These are phyloP conservation scores for Pouteria campechiana DNA, from an alignment of 179 eudicot species.

Conservation along the genomic window DNA sequence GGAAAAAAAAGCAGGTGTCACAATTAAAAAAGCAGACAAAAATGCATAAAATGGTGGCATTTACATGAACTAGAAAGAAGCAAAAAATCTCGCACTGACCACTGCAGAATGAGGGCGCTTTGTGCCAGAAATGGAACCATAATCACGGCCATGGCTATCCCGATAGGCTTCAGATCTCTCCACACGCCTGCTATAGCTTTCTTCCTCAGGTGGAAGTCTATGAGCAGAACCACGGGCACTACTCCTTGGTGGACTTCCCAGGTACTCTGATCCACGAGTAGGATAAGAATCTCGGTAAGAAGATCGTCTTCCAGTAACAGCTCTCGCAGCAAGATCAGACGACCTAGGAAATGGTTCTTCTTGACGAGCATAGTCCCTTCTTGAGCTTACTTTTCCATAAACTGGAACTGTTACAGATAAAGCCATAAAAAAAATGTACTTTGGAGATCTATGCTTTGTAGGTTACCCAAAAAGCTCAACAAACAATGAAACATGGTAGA, in stretches of 20 bases:
- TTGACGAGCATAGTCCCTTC: neutral
- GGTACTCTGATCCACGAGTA: neutral
- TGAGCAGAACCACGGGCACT: neutral
- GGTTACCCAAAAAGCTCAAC: no score
- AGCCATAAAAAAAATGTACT: neutral
- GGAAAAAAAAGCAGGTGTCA: neutral
- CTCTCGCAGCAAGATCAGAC: slow-evolving; percentile 1
- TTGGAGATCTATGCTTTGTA: no score
- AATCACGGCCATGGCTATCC: neutral
- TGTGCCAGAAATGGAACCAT: neutral
- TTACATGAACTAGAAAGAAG: no score
- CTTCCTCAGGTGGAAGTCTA: neutral
- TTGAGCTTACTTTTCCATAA: neutral
- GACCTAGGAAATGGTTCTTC: slow-evolving; percentile 1
- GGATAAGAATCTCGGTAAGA: neutral
- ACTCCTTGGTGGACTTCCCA: neutral
- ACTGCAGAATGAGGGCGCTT: neutral
- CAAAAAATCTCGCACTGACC: no score
- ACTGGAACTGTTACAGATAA: neutral
- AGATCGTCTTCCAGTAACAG: neutral
- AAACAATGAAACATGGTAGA: no score
- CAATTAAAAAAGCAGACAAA: neutral
- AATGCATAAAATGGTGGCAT: no score
- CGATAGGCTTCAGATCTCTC: neutral
- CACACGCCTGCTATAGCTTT: neutral